phyloP scores from a whole-genome alignment of 2,329 filamentous ascomycete species.

The Phialophora tarda region DNA sequence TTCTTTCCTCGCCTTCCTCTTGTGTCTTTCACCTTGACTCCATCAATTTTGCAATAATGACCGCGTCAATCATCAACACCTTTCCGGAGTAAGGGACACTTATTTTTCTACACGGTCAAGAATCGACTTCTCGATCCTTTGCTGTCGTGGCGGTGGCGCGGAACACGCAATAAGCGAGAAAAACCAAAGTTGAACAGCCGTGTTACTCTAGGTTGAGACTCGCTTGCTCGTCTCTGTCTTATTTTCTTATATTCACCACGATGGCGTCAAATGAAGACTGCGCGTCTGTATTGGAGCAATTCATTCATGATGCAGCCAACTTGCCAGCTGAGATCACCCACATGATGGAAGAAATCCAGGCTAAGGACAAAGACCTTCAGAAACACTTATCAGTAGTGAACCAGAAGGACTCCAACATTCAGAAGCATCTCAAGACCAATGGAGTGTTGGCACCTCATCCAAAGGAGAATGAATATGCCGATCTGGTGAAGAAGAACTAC shows the following conservation, averaged over 20 bases:
- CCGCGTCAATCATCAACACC: neutral
- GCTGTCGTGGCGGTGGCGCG: neutral
- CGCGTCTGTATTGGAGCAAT: slow-evolving; percentile 68
- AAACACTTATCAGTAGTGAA: slow-evolving; percentile 63
- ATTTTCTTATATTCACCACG: neutral
- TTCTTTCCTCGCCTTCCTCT: neutral
- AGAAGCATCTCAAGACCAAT: slow-evolving; percentile 69
- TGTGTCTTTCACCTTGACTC: neutral
- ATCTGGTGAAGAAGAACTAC: slow-evolving; percentile 62
- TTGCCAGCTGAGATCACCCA: slow-evolving; percentile 69
- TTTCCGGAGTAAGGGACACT: neutral
- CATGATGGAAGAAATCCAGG: slow-evolving; percentile 69
- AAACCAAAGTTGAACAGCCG: neutral
- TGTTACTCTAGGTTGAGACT: neutral
- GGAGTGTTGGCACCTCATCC: slow-evolving; percentile 66
- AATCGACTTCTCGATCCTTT: neutral
- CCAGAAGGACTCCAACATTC: slow-evolving; percentile 64
- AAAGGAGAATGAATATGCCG: slow-evolving; percentile 67
- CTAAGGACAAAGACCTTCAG: slow-evolving; percentile 66
- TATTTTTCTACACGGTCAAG: neutral
- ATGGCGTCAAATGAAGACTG: slow-evolving; percentile 64
- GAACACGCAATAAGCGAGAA: neutral
- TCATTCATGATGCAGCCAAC: slow-evolving; percentile 68
- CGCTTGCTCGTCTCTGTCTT: neutral
- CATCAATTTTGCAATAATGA: neutral